phyloP scores from a whole-genome alignment of 2,329 filamentous ascomycete genomes.

The Coleophoma eucalyptorum region DNA sequence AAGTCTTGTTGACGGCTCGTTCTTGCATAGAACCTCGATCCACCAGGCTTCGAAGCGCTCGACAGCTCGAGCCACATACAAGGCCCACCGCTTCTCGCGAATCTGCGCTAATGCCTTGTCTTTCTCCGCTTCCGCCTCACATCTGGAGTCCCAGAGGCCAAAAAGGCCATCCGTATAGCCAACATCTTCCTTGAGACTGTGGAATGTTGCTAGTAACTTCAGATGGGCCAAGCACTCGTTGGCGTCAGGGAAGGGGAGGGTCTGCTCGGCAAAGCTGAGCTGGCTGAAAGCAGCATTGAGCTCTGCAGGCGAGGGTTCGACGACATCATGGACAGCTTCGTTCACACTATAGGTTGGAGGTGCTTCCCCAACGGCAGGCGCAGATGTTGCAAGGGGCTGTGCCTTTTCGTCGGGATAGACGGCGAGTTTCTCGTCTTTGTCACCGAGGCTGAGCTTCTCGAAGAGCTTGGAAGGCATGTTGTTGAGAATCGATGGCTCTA shows the following conservation, averaged over 20 bases:
- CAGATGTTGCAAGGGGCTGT: not conserved
- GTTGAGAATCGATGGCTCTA: not conserved
- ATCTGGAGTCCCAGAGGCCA: conserved; percentile 47
- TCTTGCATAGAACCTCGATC: conserved; percentile 29
- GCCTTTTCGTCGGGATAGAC: conserved; percentile 3
- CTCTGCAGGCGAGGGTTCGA: conserved; percentile 13
- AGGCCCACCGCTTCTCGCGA: conserved; percentile 69
- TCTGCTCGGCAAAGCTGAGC: conserved; percentile 28
- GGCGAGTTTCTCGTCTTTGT: conserved; percentile 7
- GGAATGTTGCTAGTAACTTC: conserved; percentile 66
- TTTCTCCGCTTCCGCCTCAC: conserved; percentile 27
- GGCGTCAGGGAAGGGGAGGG: conserved; percentile 32
- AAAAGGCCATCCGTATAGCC: conserved; percentile 66
- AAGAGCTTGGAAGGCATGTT: not conserved
- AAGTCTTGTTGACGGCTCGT: conserved; percentile 18
- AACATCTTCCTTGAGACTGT: conserved; percentile 62
- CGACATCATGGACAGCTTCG: conserved; percentile 3
- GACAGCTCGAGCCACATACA: conserved; percentile 66
- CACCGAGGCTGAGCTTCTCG: conserved; percentile 8
- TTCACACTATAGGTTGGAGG: conserved; percentile 15
- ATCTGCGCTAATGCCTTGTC: conserved; percentile 45
- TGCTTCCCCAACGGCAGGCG: conserved; percentile 3
- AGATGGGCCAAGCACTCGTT: conserved; percentile 69
- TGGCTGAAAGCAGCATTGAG: conserved; percentile 31
- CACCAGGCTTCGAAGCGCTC: conserved; percentile 68